Evolutionary conservation across 2,329 filamentous ascomycete genomes (phyloP), one percentile per base, ranked within the genome.

Genomic region (Aspergillus ibericus): DNA sequence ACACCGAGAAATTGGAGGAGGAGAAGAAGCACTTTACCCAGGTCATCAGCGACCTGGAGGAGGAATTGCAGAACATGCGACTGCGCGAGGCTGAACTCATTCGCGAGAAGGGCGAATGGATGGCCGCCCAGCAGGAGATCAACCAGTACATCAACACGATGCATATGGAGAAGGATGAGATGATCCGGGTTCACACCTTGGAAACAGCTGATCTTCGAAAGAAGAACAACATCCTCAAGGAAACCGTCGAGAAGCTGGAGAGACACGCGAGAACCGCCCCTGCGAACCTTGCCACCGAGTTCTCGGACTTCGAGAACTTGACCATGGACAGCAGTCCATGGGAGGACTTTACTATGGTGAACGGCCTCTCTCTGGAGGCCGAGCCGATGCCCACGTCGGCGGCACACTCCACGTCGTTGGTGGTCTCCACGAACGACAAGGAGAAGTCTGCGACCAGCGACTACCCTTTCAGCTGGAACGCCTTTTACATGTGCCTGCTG

Each of bases 1-100:
- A 98, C 80, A 98, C 95, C 34, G 95, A 98, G 80, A 88, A 95
- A 68, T 86, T 98, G 47, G 95, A 98, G 77, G 90, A 95, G 75
- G 93, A 98, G 81, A 97, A 98, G 84, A 97, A 97, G 82, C 86
- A 90, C 59, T 96, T 87, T 80, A 90, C 88, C 56, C 84, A 85
- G 67, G 80, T 90, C 72, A 90, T 97, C 72, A 85, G 80, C 66
- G 84, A 88, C 56, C 83, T 97, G 71, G 91, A 97, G 72, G 89
- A 95, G 59, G 88, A 91, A 66, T 80, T 96, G 64, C 80, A 81
- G 54, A 83, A 85, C 59, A 82, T 93, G 68, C 87, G 88, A 67
- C 74, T 87, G 47, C 86, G 89, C 71, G 81, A 82, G 65, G 75
- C 81, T 7, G 74, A 78, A 20, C 68, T 80, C 46, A 59, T 80